Evolutionary conservation across 78 protist species (phyloP), one percentile per base, ranked within the genome.

Genomic region (Blattamonas nauphoetae): DNA sequence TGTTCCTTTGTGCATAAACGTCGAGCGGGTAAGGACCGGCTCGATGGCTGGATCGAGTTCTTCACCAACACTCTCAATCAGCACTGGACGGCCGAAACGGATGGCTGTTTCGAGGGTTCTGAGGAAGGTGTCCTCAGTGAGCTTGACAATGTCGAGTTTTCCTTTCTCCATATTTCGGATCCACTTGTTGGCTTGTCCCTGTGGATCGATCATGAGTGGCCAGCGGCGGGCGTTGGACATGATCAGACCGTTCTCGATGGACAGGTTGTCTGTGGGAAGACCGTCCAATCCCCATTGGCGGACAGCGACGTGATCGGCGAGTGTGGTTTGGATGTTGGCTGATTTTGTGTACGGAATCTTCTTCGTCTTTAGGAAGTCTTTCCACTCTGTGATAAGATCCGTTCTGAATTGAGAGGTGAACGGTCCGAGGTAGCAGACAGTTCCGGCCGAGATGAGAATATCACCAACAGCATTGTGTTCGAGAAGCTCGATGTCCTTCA

Each of bases 131-230:
- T 82, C 45, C 87, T 94, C 93, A 1, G 91, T 38, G 34, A 88
- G 88, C 87, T 92, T 93, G 84, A 91, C 11, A 38, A 87, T 87
- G 35, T 91, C 93, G 42, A 95, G 41, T 3, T n/a, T 79, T 85
- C 71, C 89, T 64, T 45, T 38, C 88, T 93, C 91, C 88, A 89
- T 88, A 44, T 63, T 64, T 42, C 79, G 38, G 78, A 94, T 90
- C 95, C 94, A 96, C 86, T 89, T 88, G 80, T 94, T 96, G 11
- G 97, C 98, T 88, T 94, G 95, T 41, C 94, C 95, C 81, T 92
- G 94, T 32, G 96, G 96, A 78, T 94, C 96, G 64, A 95, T 91
- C 89, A 93, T 35, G 43, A 95, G 92, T 41, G 96, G 94, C 95
- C 96, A 96, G 3, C 96, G 88, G 0, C 90, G 83, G 4, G 94